These are phyloP conservation scores for Ceratocystis ficicola DNA, from an alignment of 2,329 filamentous ascomycete genomes.

Conservation along the genomic window DNA sequence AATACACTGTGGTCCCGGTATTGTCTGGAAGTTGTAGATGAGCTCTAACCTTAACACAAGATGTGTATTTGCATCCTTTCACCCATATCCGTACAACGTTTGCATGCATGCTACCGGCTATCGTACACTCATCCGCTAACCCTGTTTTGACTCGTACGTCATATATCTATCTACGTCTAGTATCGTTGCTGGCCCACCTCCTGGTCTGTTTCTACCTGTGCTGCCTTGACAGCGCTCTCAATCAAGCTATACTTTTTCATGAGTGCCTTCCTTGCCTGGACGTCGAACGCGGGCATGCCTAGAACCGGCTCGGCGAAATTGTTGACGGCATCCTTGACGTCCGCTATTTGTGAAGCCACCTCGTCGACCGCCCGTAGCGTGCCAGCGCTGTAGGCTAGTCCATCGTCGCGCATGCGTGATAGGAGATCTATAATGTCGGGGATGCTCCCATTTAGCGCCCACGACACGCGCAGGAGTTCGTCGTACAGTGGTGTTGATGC, in stretches of 20 bases:
- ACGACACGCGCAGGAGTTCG: slow-evolving; percentile 49
- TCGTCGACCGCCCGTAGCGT: slow-evolving; percentile 14
- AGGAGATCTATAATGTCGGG: slow-evolving; percentile 43
- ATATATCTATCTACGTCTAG: background rate
- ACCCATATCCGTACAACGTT: background rate
- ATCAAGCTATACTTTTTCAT: slow-evolving; percentile 10
- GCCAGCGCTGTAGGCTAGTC: slow-evolving; percentile 32
- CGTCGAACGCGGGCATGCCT: slow-evolving; percentile 5
- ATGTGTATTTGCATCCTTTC: background rate
- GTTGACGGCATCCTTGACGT: background rate
- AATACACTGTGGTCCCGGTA: too few relatives aligned
- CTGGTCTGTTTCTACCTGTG: background rate
- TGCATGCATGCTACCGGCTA: background rate
- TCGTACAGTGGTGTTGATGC: slow-evolving; percentile 60
- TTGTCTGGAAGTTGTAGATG: too few relatives aligned
- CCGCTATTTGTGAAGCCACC: slow-evolving; percentile 10
- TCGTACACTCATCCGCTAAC: slow-evolving; percentile 4
- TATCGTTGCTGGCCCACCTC: background rate
- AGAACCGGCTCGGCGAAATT: slow-evolving; percentile 17
- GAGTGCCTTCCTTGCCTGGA: slow-evolving; percentile 6
- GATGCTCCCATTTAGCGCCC: slow-evolving; percentile 49
- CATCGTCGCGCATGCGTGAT: slow-evolving; percentile 53
- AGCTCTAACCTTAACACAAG: too few relatives aligned
- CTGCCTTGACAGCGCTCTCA: background rate
- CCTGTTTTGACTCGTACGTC: background rate